Evolutionary conservation across 2,329 filamentous ascomycete species (phyloP), one percentile per base, ranked within the genome.

Genomic region (Escovopsis sp.): DNA sequence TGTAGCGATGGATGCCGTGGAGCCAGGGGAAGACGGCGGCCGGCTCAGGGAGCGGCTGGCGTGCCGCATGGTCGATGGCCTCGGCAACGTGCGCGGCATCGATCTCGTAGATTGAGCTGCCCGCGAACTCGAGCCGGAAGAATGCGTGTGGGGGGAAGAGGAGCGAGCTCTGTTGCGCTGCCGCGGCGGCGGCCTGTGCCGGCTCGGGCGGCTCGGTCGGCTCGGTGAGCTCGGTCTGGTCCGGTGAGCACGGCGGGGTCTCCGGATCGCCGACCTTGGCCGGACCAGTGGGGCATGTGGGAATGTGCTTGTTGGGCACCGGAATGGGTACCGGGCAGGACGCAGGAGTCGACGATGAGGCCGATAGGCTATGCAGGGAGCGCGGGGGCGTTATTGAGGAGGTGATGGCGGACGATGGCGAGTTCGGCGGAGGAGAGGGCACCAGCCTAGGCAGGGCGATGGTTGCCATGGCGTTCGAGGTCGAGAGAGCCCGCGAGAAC

Each of bases 21-120:
- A 95, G 70, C 91, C 91, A 98, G 2, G 91, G 91, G 54, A 96
- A 98, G 47, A 96, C 84, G 46, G 79, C 71, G n/a, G 81, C 75
- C 0, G 91, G 79, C 43, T 89, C 79, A 7, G 91, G 89, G 20
- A 96, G 68, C 1, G 87, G 81, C 54, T 94, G 86, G 2, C 78
- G 73, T 3, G 89, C 75, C 45, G 78, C 66, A 53, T 88, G 76
- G 48, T 93, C 78, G 30, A 96, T 57, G 1, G 89, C 86, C 37
- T 76, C 69, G 10, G 77, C 76, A 35, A 95, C 69, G 25, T 74
- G 74, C 34, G 68, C 65, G 27, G 81, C 76, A 54, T 77, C 73
- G 50, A 96, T 78, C 35, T 79, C 74, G 60, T 84, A 94, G 24
- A 95, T 39, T 58, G 72, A 55, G 61, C 84, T 48, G 57, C 70